Evolutionary conservation across 2,329 filamentous ascomycete genomes (phyloP).

Genomic region (Alternaria ventricosa): DNA sequence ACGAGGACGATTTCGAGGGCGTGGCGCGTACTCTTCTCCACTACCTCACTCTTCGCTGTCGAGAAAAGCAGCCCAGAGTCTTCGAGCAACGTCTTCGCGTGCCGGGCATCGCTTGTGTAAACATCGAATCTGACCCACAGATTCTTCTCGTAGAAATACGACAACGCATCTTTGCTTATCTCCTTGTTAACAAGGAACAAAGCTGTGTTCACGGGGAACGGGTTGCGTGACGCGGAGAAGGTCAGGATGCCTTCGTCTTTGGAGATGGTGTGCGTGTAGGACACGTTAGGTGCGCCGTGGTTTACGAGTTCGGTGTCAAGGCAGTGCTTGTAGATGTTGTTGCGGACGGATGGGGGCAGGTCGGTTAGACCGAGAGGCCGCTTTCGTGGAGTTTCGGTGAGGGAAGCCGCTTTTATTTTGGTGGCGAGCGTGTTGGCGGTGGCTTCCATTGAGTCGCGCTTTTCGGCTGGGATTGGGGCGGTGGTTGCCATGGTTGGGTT

Average conservation of each 20-base stretch:
- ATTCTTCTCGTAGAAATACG: slow-evolving; percentile 43
- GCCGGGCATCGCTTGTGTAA: slow-evolving; percentile 34
- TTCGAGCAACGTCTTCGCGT: slow-evolving; percentile 41
- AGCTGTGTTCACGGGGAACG: slow-evolving; percentile 32
- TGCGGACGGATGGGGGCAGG: slow-evolving; percentile 39
- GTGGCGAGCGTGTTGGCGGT: slow-evolving; percentile 20
- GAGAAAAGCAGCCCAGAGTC: slow-evolving; percentile 43
- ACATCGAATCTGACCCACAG: slow-evolving; percentile 38
- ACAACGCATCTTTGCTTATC: slow-evolving; percentile 27
- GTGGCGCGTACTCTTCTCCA: slow-evolving; percentile 24
- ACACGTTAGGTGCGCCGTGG: slow-evolving; percentile 34
- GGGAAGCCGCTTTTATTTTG: slow-evolving; percentile 22
- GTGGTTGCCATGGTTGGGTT: background rate
- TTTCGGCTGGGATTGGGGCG: slow-evolving; percentile 6
- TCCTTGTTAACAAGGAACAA: slow-evolving; percentile 39
- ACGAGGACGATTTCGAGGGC: slow-evolving; percentile 38
- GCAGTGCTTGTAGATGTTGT: slow-evolving; percentile 42
- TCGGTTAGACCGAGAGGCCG: slow-evolving; percentile 24
- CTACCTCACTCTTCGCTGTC: background rate
- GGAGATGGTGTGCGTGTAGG: slow-evolving; percentile 35
- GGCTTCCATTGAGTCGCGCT: slow-evolving; percentile 44
- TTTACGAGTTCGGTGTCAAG: slow-evolving; percentile 47
- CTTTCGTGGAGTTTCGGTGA: slow-evolving; percentile 26
- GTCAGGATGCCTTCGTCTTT: slow-evolving; percentile 26
- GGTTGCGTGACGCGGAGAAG: slow-evolving; percentile 37